Evolutionary conservation across 1,139 yeast genomes (phyloP).

Genomic region (Meyerozyma sp.): DNA sequence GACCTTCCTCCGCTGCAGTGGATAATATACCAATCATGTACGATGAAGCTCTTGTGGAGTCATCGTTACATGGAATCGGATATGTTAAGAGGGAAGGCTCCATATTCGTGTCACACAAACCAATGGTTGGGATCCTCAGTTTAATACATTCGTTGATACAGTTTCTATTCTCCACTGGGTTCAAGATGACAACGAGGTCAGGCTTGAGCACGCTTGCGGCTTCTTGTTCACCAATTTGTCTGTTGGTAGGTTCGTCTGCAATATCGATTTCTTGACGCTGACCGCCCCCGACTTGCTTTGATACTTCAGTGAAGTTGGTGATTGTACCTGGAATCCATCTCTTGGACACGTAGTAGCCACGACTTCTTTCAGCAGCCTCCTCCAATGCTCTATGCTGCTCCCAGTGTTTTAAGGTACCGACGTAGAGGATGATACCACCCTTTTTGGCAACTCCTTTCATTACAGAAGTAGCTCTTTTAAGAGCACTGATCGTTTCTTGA

Average conservation of each 20-base stretch:
- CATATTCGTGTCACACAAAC: conserved; percentile 88
- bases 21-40: conserved; percentile 79
- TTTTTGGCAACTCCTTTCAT: conserved; percentile 73
- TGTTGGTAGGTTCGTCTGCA: conserved; percentile 45
- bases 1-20: conserved; percentile 79
- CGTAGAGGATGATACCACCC: conserved; percentile 80
- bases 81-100: conserved; percentile 88
- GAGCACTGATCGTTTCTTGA: conserved; percentile 69
- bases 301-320: conserved; percentile 76
- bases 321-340: conserved; percentile 96
- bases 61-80: conserved; percentile 96
- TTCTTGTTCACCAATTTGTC: conserved; percentile 46
- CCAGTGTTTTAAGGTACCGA: conserved; percentile 75
- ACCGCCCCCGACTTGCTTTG: conserved; percentile 66
- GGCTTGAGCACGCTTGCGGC: conserved; percentile 60
- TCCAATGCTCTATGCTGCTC: conserved; percentile 67
- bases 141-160: conserved; percentile 79
- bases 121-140: conserved; percentile 86
- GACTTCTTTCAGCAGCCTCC: conserved; percentile 71
- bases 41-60: conserved; percentile 76
- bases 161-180: conserved; percentile 83
- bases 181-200: conserved; percentile 78
- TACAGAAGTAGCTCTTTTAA: conserved; percentile 77
- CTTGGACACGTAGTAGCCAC: conserved; percentile 75
- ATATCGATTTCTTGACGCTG: conserved; percentile 42